Evolutionary conservation across 2,329 filamentous ascomycete species (phyloP).

Genomic region (Verticillium nonalfalfae): DNA sequence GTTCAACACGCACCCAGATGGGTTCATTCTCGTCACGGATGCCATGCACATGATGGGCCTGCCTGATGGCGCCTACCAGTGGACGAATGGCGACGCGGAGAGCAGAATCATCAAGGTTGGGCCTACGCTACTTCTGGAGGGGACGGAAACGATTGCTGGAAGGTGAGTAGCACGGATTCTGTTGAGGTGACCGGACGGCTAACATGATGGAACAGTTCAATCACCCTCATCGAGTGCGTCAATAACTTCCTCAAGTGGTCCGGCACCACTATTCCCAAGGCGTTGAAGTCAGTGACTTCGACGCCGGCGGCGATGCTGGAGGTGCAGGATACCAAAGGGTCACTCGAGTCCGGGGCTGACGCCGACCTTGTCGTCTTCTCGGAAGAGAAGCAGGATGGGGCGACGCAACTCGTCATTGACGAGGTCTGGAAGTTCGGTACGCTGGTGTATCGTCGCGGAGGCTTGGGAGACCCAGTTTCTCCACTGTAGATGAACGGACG

Average conservation of each 20-base stretch:
- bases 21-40: conserved; percentile 85
- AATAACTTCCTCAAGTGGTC: conserved; percentile 77
- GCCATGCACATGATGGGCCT: conserved; percentile 84
- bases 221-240: conserved; percentile 73
- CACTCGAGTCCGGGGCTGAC: conserved; percentile 55
- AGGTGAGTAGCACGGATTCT: conserved; percentile 40
- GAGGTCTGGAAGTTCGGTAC: conserved; percentile 76
- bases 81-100: conserved; percentile 65
- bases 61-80: conserved; percentile 77
- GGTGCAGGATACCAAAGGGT: conserved; percentile 60
- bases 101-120: conserved; percentile 65
- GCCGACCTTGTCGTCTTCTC: conserved; percentile 65
- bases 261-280: conserved; percentile 60
- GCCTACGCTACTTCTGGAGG: conserved; percentile 66
- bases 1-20: conserved; percentile 76
- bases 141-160: conserved; percentile 72
- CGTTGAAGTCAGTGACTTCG: conserved; percentile 65
- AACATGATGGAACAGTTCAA: conserved; percentile 38
- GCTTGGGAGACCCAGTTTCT: not conserved
- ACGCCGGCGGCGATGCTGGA: conserved; percentile 76
- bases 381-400: conserved; percentile 38
- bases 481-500: not conserved
- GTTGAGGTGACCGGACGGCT: not conserved
- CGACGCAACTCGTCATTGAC: conserved; percentile 54
- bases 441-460: conserved; percentile 30